A percentile compares a stretch with the other conserved stretches of the same genome.
These are phyloP conservation scores for Verticillium dahliae DNA, from an alignment of 2,329 filamentous ascomycete species.

Conservation along the genomic window DNA sequence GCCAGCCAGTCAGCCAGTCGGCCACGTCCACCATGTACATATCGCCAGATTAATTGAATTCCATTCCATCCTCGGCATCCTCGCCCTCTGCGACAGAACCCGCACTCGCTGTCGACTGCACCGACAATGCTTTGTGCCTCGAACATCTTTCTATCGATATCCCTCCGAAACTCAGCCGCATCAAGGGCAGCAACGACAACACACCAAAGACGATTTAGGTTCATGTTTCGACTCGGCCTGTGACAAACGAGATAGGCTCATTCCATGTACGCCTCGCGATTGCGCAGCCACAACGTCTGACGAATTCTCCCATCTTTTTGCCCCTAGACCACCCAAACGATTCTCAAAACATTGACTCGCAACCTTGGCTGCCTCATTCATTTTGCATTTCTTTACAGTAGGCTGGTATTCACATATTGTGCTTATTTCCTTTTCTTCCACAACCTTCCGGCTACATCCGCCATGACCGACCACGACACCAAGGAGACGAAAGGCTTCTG, in stretches of 20 bases:
- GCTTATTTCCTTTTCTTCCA: background rate
- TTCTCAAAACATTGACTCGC: slow-evolving; percentile 1
- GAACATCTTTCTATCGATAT: background rate
- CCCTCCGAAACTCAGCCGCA: background rate
- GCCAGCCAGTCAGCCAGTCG: background rate
- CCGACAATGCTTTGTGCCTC: background rate
- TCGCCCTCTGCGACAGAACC: background rate
- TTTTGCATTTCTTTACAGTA: background rate
- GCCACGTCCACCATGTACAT: background rate
- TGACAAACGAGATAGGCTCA: slow-evolving; percentile 10
- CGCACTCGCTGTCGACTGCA: background rate
- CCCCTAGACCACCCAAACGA: slow-evolving; percentile 1
- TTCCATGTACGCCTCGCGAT: slow-evolving; percentile 9
- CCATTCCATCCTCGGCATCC: background rate
- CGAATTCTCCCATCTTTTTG: slow-evolving; percentile 2
- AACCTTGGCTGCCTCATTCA: slow-evolving; percentile 1
- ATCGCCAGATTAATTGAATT: background rate
- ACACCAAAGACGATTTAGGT: background rate
- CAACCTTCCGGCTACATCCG: background rate
- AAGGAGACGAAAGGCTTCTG: slow-evolving; percentile 39
- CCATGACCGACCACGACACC: slow-evolving; percentile 25
- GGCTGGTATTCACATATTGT: background rate
- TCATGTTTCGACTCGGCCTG: background rate
- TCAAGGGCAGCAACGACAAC: background rate
- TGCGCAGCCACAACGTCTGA: slow-evolving; percentile 13